Conservation (phyloP, 306 rosid species). For the Phaseolus lunatus region DNA sequence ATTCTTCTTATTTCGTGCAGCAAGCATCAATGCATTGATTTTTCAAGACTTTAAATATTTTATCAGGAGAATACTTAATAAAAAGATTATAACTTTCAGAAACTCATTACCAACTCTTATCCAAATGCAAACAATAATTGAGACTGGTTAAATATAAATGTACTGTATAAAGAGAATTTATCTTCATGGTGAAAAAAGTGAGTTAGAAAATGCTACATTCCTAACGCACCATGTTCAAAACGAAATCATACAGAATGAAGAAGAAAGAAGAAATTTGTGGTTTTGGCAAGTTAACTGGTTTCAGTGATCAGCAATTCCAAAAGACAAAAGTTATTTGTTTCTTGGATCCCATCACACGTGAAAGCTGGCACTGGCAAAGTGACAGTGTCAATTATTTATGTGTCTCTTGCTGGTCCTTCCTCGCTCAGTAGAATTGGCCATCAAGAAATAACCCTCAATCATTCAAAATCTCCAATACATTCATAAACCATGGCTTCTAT, state of each 20-base stretch:
- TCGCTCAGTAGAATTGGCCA: not conserved
- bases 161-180: not conserved
- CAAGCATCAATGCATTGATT: too few species aligned
- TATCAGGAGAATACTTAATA: too few species aligned
- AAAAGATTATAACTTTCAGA: not conserved
- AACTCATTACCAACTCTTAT: not conserved
- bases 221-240: not conserved
- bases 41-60: too few species aligned
- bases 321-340: not conserved
- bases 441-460: not conserved
- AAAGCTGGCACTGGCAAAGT: not conserved
- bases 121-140: not conserved
- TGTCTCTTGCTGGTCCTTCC: not conserved
- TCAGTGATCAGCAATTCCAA: not conserved
- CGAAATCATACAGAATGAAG: not conserved
- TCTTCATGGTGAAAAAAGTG: not conserved
- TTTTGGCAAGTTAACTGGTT: not conserved
- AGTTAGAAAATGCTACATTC: not conserved
- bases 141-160: not conserved
- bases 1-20: too few species aligned
- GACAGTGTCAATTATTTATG: not conserved
- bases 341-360: constrained; percentile 1
- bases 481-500: not conserved
- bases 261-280: not conserved
- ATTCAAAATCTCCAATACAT: not conserved